A percentile compares a stretch with the other conserved stretches of the same genome.
These are phyloP conservation scores for Capronia epimyces DNA, from an alignment of 2,329 filamentous ascomycete genomes.

Conservation along the genomic window DNA sequence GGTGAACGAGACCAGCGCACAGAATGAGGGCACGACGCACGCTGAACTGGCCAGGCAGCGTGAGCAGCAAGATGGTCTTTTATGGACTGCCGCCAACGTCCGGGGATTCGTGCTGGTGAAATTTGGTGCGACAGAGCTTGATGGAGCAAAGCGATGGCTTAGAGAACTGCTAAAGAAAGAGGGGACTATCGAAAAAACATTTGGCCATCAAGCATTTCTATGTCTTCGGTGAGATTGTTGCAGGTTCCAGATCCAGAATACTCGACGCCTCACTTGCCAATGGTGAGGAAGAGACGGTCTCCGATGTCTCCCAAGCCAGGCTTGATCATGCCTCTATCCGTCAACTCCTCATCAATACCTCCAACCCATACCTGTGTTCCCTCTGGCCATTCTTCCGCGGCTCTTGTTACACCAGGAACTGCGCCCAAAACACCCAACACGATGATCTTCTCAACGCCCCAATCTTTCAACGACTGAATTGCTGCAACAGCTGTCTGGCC, in stretches of 20 bases:
- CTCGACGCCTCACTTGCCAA: constrained; percentile 62
- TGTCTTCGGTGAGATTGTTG: constrained; percentile 55
- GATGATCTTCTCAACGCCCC: constrained; percentile 79
- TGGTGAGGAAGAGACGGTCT: constrained; percentile 80
- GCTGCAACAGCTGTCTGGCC: constrained; percentile 84
- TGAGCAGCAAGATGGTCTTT: constrained; percentile 57
- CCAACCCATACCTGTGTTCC: constrained; percentile 66
- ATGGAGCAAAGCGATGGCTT: constrained; percentile 76
- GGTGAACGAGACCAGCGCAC: constrained; percentile 28
- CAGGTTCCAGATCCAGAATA: not conserved
- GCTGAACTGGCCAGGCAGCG: constrained; percentile 36
- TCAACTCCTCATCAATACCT: constrained; percentile 67
- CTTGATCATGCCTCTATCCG: constrained; percentile 79
- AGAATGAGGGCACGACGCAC: constrained; percentile 22
- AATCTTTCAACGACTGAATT: constrained; percentile 81
- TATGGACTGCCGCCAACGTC: constrained; percentile 78
- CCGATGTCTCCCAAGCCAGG: constrained; percentile 87
- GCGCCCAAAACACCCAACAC: constrained; percentile 72
- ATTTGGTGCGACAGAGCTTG: constrained; percentile 75
- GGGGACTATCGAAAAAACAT: constrained; percentile 62
- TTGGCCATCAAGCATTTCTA: constrained; percentile 75
- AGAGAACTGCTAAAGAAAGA: constrained; percentile 68
- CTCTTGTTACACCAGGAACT: constrained; percentile 61
- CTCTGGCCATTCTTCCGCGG: constrained; percentile 67
- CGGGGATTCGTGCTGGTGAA: constrained; percentile 85